Base-by-base conservation (phyloP, 2,329 filamentous ascomycete species). In the Intubia oerlemansii region DNA sequence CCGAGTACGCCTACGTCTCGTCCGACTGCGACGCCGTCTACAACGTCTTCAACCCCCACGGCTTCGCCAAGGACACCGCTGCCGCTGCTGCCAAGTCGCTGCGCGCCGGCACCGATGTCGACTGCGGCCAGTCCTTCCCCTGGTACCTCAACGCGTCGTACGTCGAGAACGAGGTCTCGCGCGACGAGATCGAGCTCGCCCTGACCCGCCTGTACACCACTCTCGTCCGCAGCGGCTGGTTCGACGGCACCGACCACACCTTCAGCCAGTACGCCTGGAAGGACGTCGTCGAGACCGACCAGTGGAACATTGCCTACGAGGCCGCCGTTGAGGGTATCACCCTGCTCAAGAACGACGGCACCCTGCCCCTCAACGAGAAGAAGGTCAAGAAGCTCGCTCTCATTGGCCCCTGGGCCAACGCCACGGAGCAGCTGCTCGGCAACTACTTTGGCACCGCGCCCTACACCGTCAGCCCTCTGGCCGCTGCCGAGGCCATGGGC, bases 391-490 rank as follows among this genome's bases (percentile, higher is more conserved):
- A n/a, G 1, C 24, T 13, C 49, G 32, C 32, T 18, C 45, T 73
- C 24, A 48, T 73, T 17, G 67, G 66, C 1, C 56, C 55, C 26
- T 72, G 64, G 55, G 64, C 60, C 3, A 63, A 62, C 0, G 49
- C 46, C 5, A 55, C 68, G 6, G 14, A 23, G 8, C 14, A 17
- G 34, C 55, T 73, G 49, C 61, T 62, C 28, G 67, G 66, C 1
- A 66, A 65, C 38, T 73, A 74, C 44, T 51, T 42, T 32, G 66
- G 67, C 17, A 44, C 52, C 3, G 53, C 68, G 1, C 62, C 64
- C 0, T 72, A 62, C 43, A 47, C 63, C 4, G 56, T 53, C 36
- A 58, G 53, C 4, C 66, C 66, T 0, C 47, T 65, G 1, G 55
- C 53, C 17, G 63, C 66, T 9, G 55, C 63, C 7, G 41, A 57